phyloP scores from a whole-genome alignment of 2,329 filamentous ascomycete species.

The Passalora sequoiae region DNA sequence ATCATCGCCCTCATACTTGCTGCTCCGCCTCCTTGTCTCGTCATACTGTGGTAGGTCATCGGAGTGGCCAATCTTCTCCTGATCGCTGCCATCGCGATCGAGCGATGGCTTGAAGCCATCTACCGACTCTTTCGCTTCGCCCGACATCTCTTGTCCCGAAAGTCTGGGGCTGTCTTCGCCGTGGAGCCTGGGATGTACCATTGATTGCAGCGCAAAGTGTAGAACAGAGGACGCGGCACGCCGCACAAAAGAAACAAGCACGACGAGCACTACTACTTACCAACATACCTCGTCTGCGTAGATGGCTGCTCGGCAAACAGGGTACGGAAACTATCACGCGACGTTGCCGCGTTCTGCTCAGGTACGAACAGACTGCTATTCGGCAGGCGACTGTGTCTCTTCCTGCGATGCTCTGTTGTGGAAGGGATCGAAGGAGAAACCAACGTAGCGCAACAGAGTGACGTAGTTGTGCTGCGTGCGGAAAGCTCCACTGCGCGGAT shows the following conservation, averaged over 20 bases:
- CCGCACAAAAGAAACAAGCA: too few relatives aligned
- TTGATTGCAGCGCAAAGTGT: too few relatives aligned
- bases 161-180: too few relatives aligned
- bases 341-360: not conserved
- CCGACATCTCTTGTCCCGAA: too few relatives aligned
- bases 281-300: too few relatives aligned
- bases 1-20: constrained; percentile 11
- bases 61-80: constrained; percentile 5
- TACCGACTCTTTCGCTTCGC: constrained; percentile 2
- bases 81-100: constrained; percentile 7
- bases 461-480: not conserved
- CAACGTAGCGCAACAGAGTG: not conserved
- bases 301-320: not conserved
- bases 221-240: too few relatives aligned
- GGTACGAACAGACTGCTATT: not conserved
- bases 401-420: not conserved
- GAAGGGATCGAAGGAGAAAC: not conserved
- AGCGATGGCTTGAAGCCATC: constrained; percentile 9
- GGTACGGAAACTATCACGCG: not conserved
- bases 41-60: constrained; percentile 5
- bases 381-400: not conserved
- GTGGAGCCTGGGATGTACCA: too few relatives aligned
- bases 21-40: constrained; percentile 9
- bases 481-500: too few relatives aligned
- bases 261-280: too few relatives aligned